phyloP scores from a whole-genome alignment of 352 stramenopile genomes.

The Globisporangium paddicum region DNA sequence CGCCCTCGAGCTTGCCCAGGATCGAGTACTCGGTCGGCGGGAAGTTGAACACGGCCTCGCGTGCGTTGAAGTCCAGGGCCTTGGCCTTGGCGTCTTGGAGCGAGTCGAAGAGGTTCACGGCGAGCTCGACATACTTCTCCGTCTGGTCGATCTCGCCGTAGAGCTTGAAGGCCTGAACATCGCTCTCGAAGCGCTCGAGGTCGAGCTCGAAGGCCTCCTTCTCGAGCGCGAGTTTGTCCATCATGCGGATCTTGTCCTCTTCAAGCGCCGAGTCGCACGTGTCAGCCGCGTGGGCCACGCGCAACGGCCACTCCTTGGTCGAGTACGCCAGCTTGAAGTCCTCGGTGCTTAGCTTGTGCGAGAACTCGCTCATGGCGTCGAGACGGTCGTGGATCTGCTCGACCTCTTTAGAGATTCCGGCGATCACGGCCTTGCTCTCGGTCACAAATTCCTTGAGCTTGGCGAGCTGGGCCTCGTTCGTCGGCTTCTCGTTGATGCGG shows the following conservation, averaged over 20 bases:
- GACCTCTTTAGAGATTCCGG: conserved; percentile 73
- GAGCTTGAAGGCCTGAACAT: conserved; percentile 82
- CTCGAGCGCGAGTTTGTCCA: conserved; percentile 90
- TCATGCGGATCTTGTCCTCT: conserved; percentile 92
- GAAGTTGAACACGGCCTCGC: conserved; percentile 93
- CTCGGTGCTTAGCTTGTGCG: conserved; percentile 80
- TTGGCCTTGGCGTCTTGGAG: conserved; percentile 90
- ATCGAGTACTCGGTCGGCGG: conserved; percentile 89
- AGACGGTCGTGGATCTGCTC: conserved; percentile 70
- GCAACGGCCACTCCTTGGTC: conserved; percentile 86
- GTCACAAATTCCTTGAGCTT: conserved; percentile 88
- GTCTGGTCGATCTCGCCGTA: conserved; percentile 88
- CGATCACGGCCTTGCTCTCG: conserved; percentile 74
- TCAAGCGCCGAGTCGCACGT: conserved; percentile 87
- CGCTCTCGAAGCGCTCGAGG: conserved; percentile 85
- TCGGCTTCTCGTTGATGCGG: conserved; percentile 90
- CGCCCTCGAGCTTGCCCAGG: conserved; percentile 74
- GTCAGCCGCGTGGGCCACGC: conserved; percentile 74
- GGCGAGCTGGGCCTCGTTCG: conserved; percentile 89
- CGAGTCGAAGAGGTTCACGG: conserved; percentile 84
- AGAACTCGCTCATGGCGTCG: conserved; percentile 76
- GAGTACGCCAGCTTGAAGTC: conserved; percentile 88
- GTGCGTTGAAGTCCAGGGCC: conserved; percentile 89
- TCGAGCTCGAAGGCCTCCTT: conserved; percentile 87
- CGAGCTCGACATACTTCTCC: conserved; percentile 88